Evolutionary conservation across 768 basidiomycete genomes (phyloP), one percentile per base, ranked within the genome.

Genomic region (Tylopilus sp.): DNA sequence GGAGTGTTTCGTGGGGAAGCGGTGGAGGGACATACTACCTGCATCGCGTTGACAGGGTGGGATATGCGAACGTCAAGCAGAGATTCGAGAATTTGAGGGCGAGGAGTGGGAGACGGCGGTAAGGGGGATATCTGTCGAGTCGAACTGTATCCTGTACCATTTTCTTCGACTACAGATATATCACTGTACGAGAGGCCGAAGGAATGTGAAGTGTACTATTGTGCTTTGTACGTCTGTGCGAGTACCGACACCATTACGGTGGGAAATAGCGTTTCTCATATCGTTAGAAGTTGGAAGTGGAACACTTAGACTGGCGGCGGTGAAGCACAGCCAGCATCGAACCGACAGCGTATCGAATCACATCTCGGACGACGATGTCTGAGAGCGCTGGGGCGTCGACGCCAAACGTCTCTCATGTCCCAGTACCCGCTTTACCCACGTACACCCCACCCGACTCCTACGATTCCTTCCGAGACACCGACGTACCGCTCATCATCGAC

Each of bases 1-100:
- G 87, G 19, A 81, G 83, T 50, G 90, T 92, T 31, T 92, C 89
- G 5, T 93, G 91, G 91, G 87, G 83, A 13, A 82, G 81, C 52
- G 77, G 74, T 33, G 81, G 82, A 1, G 89, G 89, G 6, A 75
- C 75, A 25, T 91, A 89, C 62, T 91, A 85, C 62, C 62, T 91
- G 55, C 89, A 92, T 58, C 81, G 83, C 34, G 87, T 92, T 30
- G 87, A 91, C 68, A 80, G 89, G 37, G 75, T 74, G 54, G 84
- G 85, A 17, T 89, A 90, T 61, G 80, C 84, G 12, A 74, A 76
- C 53, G 80, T 84, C 46, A 76, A 74, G 49, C 72, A 78, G 61
- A 71, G 75, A 52, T 84, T 85, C 50, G 84, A 87, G 65, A 81
- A 67, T 48, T 68, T 78, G 41, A 61, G 72, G 44, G 68, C 69